phyloP scores from a whole-genome alignment of 1,284 basidiomycete species.

The Papiliotrema nemorosa region DNA sequence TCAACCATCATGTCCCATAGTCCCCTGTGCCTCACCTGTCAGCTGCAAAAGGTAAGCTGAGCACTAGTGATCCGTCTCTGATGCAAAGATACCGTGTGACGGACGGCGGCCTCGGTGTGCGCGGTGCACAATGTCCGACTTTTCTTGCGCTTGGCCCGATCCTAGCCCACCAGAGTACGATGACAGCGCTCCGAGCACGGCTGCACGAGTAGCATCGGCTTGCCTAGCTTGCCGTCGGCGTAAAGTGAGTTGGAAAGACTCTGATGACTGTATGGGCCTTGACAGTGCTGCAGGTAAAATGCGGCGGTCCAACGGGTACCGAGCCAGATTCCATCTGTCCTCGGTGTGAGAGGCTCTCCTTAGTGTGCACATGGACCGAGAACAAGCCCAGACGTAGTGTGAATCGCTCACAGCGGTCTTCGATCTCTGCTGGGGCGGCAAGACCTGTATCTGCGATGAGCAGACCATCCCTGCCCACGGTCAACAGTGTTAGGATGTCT shows the following conservation, averaged over 20 bases:
- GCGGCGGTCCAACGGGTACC: background rate
- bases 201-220: background rate
- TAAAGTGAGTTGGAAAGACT: background rate
- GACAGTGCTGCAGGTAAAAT: background rate
- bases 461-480: background rate
- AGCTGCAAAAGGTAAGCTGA: background rate
- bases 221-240: background rate
- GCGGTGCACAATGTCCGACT: background rate
- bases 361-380: slow-evolving; percentile 1
- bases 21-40: slow-evolving; percentile 1
- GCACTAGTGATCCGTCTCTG: background rate
- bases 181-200: too few species aligned
- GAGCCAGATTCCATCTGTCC: background rate
- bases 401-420: background rate
- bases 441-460: background rate
- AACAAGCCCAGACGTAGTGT: background rate
- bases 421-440: background rate
- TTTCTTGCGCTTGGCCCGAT: background rate
- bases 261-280: background rate
- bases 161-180: too few species aligned
- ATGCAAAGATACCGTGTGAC: background rate
- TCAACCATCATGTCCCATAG: too few species aligned
- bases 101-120: background rate
- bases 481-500: background rate
- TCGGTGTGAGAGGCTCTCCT: background rate